Conservation (phyloP, 495 filamentous ascomycete genomes). For the Penicillium robsamsonii region DNA sequence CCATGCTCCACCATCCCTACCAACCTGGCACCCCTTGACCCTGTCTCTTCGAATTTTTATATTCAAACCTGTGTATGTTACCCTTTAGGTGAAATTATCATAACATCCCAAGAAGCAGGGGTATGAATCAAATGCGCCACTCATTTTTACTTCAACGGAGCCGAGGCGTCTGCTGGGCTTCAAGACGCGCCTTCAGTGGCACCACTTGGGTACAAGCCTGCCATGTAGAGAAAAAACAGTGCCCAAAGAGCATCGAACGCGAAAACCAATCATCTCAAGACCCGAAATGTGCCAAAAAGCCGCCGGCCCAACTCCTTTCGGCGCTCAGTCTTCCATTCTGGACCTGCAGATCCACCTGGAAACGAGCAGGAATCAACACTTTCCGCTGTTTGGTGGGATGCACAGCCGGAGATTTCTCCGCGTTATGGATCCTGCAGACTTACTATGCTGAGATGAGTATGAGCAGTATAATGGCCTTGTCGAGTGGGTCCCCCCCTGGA, state of each 20-base stretch:
- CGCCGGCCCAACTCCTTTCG: not conserved
- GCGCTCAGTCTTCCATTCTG: slow-evolving; percentile 27
- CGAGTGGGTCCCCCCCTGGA: slow-evolving; percentile 25
- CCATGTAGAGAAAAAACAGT: not conserved
- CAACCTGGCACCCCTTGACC: not conserved
- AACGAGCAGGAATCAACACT: slow-evolving; percentile 43
- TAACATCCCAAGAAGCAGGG: not conserved
- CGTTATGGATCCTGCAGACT: slow-evolving; percentile 37
- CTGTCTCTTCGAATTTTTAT: not conserved
- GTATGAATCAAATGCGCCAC: not conserved
- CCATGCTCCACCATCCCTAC: not conserved
- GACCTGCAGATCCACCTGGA: slow-evolving; percentile 36
- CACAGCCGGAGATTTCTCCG: slow-evolving; percentile 44
- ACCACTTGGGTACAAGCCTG: not conserved
- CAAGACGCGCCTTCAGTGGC: slow-evolving; percentile 1
- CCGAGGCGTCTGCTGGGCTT: not conserved
- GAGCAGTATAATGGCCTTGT: slow-evolving; percentile 39
- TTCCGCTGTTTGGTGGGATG: slow-evolving; percentile 45
- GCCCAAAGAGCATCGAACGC: not conserved
- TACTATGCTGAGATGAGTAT: slow-evolving; percentile 39
- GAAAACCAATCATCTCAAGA: not conserved
- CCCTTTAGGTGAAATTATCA: not conserved
- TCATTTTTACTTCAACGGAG: not conserved
- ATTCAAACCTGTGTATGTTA: not conserved
- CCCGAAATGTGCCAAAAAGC: not conserved